Base-by-base conservation (phyloP, 176 grass and related monocot genomes). In the Avena atlantica region DNA sequence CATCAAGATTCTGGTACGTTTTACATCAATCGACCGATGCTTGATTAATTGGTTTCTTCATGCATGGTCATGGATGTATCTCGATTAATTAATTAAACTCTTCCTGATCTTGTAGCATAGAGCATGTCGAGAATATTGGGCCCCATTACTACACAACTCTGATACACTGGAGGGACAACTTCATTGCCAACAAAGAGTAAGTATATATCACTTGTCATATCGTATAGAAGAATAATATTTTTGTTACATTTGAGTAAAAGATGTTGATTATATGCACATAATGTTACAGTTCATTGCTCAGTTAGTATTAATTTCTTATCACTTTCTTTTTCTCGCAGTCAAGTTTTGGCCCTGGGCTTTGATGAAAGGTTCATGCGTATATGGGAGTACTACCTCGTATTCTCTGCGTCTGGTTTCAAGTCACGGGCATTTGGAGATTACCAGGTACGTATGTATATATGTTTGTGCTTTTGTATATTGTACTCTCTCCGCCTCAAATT, bases 1-100 rank as follows among this genome's bases (percentile, higher is more conserved):
- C 70, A 25, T 49, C 70, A 74, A 74, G 70, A 45, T 74, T 74
- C n/a, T 74, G 70, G 70, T 74, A 74, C n/a, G n/a, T n/a, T n/a
- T 74, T 49, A 73, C 70, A 74, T 74, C 12, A 74, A 24, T 74
- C 6, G 12, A 15, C 24, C 44, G n/a, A 49, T 49, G 44, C 20
- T 74, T 74, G 44, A 74, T 6, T 56, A 56, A 56, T 74, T 74
- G 44, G 45, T 50, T 50, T 50, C 71, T 25, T 74, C 12, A 50
- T 74, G 12, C 12, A 4, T 74, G n/a, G n/a, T 47, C 70, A 74
- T 74, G n/a, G 70, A 27, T 50, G 45, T 6, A 74, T 74, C 45
- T 74, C 2, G 40, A 14, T 20, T 44, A 9, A 73, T 40, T 19
- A 1, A 42, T 42, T 19, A 19, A 10, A 21, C 68, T 4, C 44